Evolutionary conservation across 2,329 filamentous ascomycete genomes (phyloP).

Genomic region (Fusarium clavum): DNA sequence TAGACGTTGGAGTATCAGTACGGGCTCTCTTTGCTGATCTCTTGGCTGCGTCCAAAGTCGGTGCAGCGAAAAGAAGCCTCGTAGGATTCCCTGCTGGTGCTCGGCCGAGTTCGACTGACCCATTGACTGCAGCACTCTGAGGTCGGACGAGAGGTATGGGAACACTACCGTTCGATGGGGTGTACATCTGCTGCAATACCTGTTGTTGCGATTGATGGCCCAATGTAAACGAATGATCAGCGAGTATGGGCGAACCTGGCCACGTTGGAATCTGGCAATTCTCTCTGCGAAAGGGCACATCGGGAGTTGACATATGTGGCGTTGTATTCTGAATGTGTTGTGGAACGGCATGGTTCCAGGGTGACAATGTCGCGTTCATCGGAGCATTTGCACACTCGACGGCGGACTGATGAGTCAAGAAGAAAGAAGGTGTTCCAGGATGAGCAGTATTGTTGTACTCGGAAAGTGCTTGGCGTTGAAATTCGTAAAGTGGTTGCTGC

Average conservation of each 20-base stretch:
- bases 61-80: slow-evolving; percentile 3
- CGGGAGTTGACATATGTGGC: slow-evolving; percentile 52
- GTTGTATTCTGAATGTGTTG: not conserved
- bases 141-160: slow-evolving; percentile 26
- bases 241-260: slow-evolving; percentile 32
- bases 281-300: slow-evolving; percentile 61
- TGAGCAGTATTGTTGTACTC: not conserved
- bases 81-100: slow-evolving; percentile 15
- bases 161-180: slow-evolving; percentile 41
- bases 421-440: not conserved
- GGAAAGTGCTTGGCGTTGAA: not conserved
- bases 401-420: not conserved
- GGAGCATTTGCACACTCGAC: not conserved
- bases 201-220: slow-evolving; percentile 54
- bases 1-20: slow-evolving; percentile 51
- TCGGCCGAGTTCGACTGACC: slow-evolving; percentile 14
- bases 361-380: not conserved
- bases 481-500: not conserved
- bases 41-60: slow-evolving; percentile 38
- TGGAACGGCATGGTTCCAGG: not conserved
- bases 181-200: slow-evolving; percentile 55
- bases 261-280: slow-evolving; percentile 45
- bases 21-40: slow-evolving; percentile 60
- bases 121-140: slow-evolving; percentile 29
- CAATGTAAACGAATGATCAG: slow-evolving; percentile 13